phyloP scores from a whole-genome alignment of 129 eudicot species.

The Artemisia annua region DNA sequence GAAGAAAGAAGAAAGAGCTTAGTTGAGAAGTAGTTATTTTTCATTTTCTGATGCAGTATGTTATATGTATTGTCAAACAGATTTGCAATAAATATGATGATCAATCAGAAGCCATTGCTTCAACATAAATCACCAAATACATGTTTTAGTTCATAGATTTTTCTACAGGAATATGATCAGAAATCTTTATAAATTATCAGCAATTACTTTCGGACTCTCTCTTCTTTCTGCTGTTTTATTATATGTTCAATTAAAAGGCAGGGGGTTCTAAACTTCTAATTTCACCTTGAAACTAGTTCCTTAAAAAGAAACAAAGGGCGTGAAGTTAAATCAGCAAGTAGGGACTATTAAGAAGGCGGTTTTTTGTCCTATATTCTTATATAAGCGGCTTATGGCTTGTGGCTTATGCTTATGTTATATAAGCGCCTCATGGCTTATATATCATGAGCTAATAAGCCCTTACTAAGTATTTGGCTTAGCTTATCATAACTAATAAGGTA shows the following conservation, averaged over 20 bases:
- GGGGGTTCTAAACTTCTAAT: neutral
- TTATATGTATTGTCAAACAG: conserved; percentile 31
- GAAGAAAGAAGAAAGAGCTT: conserved; percentile 37
- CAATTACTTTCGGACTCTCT: conserved; percentile 5
- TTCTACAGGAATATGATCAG: conserved; percentile 15
- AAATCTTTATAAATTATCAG: conserved; percentile 21
- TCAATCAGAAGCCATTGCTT: conserved; percentile 44
- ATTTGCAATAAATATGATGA: conserved; percentile 32
- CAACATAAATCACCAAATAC: conserved; percentile 19
- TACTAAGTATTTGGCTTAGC: no score
- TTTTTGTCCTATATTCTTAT: neutral
- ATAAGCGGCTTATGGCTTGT: no score
- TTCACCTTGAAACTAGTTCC: neutral
- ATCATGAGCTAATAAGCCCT: no score
- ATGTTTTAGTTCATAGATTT: no score
- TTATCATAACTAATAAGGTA: no score
- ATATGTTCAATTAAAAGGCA: neutral
- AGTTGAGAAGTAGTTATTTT: conserved; percentile 33
- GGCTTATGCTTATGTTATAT: no score
- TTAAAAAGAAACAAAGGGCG: no score
- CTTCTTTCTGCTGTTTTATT: conserved; percentile 10
- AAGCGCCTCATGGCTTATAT: no score
- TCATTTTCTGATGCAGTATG: conserved; percentile 21
- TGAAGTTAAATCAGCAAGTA: neutral
- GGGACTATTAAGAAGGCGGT: neutral